Evolutionary conservation across 2,329 filamentous ascomycete genomes (phyloP).

Genomic region (Monosporascus sp.): DNA sequence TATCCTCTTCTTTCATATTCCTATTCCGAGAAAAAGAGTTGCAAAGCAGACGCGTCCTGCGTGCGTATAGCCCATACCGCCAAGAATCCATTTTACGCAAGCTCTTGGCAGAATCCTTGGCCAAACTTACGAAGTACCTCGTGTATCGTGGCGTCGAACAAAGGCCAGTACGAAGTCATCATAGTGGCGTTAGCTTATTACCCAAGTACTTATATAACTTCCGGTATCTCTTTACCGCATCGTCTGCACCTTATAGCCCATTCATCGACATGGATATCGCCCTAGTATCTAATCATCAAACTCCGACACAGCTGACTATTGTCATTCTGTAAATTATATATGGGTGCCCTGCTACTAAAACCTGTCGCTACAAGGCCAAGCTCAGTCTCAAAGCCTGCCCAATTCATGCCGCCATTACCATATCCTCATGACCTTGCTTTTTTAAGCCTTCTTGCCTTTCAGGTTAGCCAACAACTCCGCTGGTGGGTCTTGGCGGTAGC

Average conservation of each 20-base stretch:
- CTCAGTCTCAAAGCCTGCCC: neutral
- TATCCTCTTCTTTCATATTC: too few relatives aligned
- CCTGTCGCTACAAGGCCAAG: neutral
- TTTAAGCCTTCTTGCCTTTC: constrained; percentile 33
- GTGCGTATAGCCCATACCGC: neutral
- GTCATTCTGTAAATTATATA: neutral
- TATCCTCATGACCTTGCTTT: neutral
- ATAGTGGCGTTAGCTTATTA: too few relatives aligned
- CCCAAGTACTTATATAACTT: too few relatives aligned
- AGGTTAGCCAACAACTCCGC: constrained; percentile 66
- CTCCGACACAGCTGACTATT: too few relatives aligned
- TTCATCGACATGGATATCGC: too few relatives aligned
- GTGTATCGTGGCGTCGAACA: neutral
- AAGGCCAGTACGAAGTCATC: too few relatives aligned
- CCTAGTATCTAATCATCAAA: too few relatives aligned
- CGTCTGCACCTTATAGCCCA: too few relatives aligned
- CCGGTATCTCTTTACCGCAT: too few relatives aligned
- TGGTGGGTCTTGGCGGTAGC: constrained; percentile 89
- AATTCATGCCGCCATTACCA: neutral
- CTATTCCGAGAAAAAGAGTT: too few relatives aligned
- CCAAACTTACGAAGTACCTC: neutral
- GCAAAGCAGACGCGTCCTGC: too few relatives aligned
- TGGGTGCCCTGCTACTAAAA: neutral
- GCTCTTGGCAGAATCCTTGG: neutral
- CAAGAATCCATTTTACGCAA: neutral